Conservation (phyloP, 192 early-diverging fungal genomes). For the Haplosporangium gracile region DNA sequence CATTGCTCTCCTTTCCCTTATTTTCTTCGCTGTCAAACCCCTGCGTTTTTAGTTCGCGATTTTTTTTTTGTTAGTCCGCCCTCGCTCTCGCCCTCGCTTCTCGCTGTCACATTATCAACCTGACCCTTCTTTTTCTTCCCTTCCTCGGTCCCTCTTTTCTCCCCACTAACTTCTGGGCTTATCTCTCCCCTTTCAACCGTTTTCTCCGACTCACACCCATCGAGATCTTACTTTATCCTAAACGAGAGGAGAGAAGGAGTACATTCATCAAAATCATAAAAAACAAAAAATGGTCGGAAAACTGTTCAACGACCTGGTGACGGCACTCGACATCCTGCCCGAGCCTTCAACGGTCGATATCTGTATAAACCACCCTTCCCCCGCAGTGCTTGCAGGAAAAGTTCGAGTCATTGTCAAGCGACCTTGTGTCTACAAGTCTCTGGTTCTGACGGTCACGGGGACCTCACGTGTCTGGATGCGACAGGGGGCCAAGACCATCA, state of each 20-base stretch:
- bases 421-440: slow-evolving; percentile 33
- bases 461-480: slow-evolving; percentile 16
- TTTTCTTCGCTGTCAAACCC: background rate
- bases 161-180: background rate
- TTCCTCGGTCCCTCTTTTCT: slow-evolving; percentile 6
- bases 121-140: background rate
- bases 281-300: slow-evolving; percentile 23
- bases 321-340: slow-evolving; percentile 36
- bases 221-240: background rate
- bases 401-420: slow-evolving; percentile 40
- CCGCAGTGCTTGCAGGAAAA: slow-evolving; percentile 30
- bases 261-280: background rate
- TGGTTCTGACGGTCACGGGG: slow-evolving; percentile 26
- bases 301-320: slow-evolving; percentile 46
- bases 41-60: background rate
- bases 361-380: slow-evolving; percentile 28
- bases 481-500: slow-evolving; percentile 18
- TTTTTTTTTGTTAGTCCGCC: slow-evolving; percentile 1
- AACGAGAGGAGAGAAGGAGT: background rate
- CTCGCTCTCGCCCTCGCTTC: background rate
- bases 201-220: background rate
- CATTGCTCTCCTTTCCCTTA: background rate
- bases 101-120: background rate
- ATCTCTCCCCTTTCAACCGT: background rate
- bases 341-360: slow-evolving; percentile 21